Percentiles rank a stretch among this genome's conserved stretches.
Conservation (phyloP, 2,329 filamentous ascomycete genomes). For the Whalleya microplaca region DNA sequence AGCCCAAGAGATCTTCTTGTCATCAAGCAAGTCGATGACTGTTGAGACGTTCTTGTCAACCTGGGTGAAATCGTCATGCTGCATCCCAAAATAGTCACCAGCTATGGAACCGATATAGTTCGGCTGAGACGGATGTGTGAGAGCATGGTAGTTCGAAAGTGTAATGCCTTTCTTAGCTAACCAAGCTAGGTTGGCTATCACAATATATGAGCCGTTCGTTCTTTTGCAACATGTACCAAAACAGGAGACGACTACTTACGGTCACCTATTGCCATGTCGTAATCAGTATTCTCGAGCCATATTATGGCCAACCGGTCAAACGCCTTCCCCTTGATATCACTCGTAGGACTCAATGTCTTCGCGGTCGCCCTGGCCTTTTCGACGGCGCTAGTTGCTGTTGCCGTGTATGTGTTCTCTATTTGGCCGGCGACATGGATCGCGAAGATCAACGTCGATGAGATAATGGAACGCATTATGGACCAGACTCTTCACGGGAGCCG, state of each 20-base stretch:
- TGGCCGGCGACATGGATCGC: slow-evolving; percentile 25
- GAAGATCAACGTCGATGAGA: slow-evolving; percentile 28
- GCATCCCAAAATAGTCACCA: slow-evolving; percentile 75
- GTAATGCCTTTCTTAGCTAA: slow-evolving; percentile 65
- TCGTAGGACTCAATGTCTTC: slow-evolving; percentile 62
- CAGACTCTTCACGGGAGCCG: not conserved
- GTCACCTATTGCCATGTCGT: slow-evolving; percentile 65
- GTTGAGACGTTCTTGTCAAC: slow-evolving; percentile 65
- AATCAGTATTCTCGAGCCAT: slow-evolving; percentile 80
- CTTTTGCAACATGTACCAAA: slow-evolving; percentile 19
- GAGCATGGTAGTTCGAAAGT: slow-evolving; percentile 60
- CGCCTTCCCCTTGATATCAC: slow-evolving; percentile 68
- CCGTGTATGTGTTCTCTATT: slow-evolving; percentile 47
- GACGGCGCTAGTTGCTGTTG: slow-evolving; percentile 55
- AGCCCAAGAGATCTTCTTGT: slow-evolving; percentile 67
- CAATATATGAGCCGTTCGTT: slow-evolving; percentile 8
- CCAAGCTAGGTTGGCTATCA: slow-evolving; percentile 55
- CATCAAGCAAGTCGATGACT: slow-evolving; percentile 70
- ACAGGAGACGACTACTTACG: slow-evolving; percentile 47
- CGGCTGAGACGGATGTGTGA: slow-evolving; percentile 75
- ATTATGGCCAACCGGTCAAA: slow-evolving; percentile 75
- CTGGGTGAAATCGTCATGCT: slow-evolving; percentile 67
- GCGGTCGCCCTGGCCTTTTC: slow-evolving; percentile 62
- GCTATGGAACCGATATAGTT: slow-evolving; percentile 73
- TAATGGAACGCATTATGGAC: slow-evolving; percentile 28